Base-by-base conservation (phyloP, 2,329 filamentous ascomycete species). In the Ilyonectria sp. region DNA sequence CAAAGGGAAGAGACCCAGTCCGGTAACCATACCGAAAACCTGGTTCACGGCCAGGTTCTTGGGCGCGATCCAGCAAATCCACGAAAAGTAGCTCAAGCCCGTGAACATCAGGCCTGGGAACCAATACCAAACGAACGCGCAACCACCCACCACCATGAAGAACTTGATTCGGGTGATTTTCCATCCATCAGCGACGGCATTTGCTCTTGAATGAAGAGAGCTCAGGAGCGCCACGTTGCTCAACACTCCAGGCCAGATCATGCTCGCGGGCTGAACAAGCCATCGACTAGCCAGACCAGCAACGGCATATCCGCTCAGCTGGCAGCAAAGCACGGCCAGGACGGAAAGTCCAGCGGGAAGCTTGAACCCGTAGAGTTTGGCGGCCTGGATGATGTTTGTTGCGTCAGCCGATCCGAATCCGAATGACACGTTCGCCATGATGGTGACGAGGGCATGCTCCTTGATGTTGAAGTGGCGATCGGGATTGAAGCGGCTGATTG, bases 31-130 rank as follows among this genome's bases (percentile, higher is more conserved):
- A 4, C 90, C 90, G 65, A 92, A 92, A 7, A 92, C 75, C 75
- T 92, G 90, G 75, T 92, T 92, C 65, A 92, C 80, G 15, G 89
- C 78, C 2, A 88, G 80, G 67, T 87, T 91, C 37, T 90, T 83
- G 2, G 91, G 90, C 10, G 85, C 86, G 69, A 90, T 88, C 89
- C 90, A 91, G 40, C 86, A 87, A 11, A 86, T 81, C 79, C 88
- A 91, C 31, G 87, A 86, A 74, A 91, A 91, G 37, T 86, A 83
- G 57, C 85, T 87, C 6, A 91, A 80, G 59, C 87, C 88, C 31
- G 88, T 87, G 29, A 86, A 88, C 29, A 92, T 85, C 56, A 86
- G 86, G 4, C 87, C 86, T 0, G 89, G 88, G 67, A 89, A 82
- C 84, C 86, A 89, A 71, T 89, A 86, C 86, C 87, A 90, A 31